Conservation (phyloP, 73 alveolate species). For the Effrenium voratum region DNA sequence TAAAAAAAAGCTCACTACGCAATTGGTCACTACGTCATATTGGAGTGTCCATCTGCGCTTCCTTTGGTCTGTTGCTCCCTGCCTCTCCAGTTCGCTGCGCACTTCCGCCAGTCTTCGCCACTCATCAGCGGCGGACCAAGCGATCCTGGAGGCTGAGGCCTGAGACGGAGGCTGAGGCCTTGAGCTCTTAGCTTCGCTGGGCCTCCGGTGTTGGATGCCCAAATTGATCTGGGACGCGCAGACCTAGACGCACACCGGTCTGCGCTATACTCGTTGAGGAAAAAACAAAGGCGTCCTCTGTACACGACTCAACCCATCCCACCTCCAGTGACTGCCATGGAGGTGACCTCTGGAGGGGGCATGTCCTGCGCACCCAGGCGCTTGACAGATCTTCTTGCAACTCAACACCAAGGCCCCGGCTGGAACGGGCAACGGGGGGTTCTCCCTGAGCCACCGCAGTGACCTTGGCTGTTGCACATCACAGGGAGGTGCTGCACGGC, state of each 20-base stretch:
- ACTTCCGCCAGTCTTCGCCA: conserved; percentile 93
- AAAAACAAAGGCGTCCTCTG: not conserved
- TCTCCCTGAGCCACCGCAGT: conserved; percentile 70
- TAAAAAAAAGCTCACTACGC: not conserved
- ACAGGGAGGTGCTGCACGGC: not conserved
- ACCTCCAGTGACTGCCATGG: conserved; percentile 82
- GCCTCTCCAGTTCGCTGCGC: conserved; percentile 87
- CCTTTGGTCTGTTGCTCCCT: no score
- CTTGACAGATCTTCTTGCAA: not conserved
- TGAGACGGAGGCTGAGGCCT: no score
- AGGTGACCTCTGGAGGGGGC: conserved; percentile 78
- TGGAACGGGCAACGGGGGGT: conserved; percentile 67
- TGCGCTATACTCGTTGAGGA: not conserved
- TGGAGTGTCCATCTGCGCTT: no score
- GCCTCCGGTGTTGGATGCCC: no score
- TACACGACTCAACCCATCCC: not conserved
- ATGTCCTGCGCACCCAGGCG: conserved; percentile 2
- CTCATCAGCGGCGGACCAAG: conserved; percentile 91
- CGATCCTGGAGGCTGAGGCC: conserved; percentile 72
- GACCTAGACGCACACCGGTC: not conserved
- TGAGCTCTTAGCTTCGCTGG: no score
- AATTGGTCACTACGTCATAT: no score
- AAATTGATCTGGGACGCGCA: no score
- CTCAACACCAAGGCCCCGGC: not conserved
- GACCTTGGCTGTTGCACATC: not conserved